Evolutionary conservation across 148 eudicot genomes (phyloP), one percentile per base, ranked within the genome.

Genomic region (Vaccinium corymbosum): DNA sequence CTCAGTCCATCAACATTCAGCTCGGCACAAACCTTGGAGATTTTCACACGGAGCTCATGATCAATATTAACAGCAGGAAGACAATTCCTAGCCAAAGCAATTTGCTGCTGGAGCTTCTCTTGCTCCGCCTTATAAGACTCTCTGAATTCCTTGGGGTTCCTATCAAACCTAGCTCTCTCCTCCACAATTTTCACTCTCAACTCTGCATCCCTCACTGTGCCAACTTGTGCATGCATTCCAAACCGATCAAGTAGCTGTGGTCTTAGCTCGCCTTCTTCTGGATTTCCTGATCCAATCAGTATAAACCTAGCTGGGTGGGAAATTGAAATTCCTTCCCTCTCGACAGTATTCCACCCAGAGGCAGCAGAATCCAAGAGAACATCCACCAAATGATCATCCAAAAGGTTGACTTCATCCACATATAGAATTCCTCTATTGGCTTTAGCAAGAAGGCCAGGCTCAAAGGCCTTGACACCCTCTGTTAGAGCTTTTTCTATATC

Each of bases 161-260:
- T 87, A 83, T 93, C 98, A 80, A 96, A 96, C 25, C 94, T 89
- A 50, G 94, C 90, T 79, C 98, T 90, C 84, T 96, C 98, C 88
- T 96, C 98, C 42, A 96, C 98, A 71, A 96, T 94, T 87, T 96
- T 96, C 57, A 96, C 98, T 84, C 98, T 90, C 68, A 94, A 94
- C 84, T 96, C 98, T 0, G 98, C 96, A 89, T 96, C 98, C 81
- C 86, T 90, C 19, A 94, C 98, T 1, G 98, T 96, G 71, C 98
- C 98, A 48, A 96, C 98, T 85, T 95, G 98, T 42, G 98, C 98
- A 59, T 95, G 98, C 98, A 95, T 94, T 68, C 98, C 98, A 74
- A 95, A 95, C 27, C 98, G 89, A 77, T 94, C 98, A 48, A 94
- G 98, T 52, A 95, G 88, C 83, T 94, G 98, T 4, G 98, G 98